phyloP scores from a whole-genome alignment of 164 flowering plant species.

The Malania oleifera region DNA sequence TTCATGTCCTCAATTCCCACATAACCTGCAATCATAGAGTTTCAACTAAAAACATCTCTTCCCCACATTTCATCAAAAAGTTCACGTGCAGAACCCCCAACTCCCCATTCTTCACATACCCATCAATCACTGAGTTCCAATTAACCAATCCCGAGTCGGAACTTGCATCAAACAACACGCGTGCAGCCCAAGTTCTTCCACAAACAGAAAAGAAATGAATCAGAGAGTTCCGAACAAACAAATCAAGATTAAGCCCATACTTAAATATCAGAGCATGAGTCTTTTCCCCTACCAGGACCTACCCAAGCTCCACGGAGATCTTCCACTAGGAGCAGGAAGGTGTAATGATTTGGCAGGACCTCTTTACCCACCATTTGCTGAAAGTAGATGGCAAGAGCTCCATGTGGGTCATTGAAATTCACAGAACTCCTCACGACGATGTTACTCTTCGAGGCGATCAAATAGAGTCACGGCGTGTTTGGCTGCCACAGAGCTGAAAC shows the following conservation, averaged over 20 bases:
- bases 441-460: constrained; percentile 32
- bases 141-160: constrained; percentile 42
- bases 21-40: constrained; percentile 46
- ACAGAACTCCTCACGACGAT: constrained; percentile 45
- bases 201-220: constrained; percentile 51
- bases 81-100: constrained; percentile 34
- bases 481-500: no score
- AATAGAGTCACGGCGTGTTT: constrained; percentile 40
- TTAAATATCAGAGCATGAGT: constrained; percentile 38
- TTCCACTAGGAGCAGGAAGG: constrained; percentile 54
- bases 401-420: constrained; percentile 26
- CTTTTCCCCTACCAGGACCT: constrained; percentile 41
- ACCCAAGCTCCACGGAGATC: constrained; percentile 40
- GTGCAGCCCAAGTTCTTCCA: constrained; percentile 33
- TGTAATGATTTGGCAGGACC: constrained; percentile 45
- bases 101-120: constrained; percentile 54
- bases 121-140: constrained; percentile 64
- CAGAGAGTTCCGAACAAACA: constrained; percentile 55
- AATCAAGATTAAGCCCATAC: constrained; percentile 46
- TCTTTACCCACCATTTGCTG: constrained; percentile 28
- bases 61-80: constrained; percentile 48
- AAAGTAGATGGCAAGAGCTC: constrained; percentile 41
- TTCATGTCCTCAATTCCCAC: constrained; percentile 34
- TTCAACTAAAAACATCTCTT: constrained; percentile 53
- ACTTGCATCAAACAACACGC: constrained; percentile 38